Percentiles rank a stretch among this genome's conserved stretches.
Conservation (phyloP, 2,329 filamentous ascomycete genomes). For the Aureobasidium sp. region DNA sequence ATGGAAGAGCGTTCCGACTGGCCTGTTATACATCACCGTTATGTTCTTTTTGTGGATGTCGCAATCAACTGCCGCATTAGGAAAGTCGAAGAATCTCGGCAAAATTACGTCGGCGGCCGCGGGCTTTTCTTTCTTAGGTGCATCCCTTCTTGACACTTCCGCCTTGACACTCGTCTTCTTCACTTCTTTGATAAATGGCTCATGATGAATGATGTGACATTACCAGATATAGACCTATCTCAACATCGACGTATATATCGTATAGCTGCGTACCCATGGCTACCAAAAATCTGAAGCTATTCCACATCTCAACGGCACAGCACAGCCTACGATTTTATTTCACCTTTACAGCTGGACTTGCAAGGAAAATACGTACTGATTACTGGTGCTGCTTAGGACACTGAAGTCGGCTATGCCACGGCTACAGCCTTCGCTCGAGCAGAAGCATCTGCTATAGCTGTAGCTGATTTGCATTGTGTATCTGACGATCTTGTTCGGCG, state of each 20-base stretch:
- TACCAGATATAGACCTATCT: too few species aligned
- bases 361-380: conserved; percentile 43
- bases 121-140: background rate
- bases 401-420: conserved; percentile 40
- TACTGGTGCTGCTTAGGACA: conserved; percentile 37
- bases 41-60: background rate
- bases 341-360: conserved; percentile 35
- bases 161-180: too few species aligned
- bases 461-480: conserved; percentile 45
- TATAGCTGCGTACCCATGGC: too few species aligned
- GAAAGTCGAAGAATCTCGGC: background rate
- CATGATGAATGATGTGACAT: too few species aligned
- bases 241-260: too few species aligned
- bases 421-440: conserved; percentile 51
- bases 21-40: background rate
- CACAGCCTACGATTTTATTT: conserved; percentile 48
- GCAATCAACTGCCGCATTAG: conserved; percentile 2
- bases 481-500: conserved; percentile 33
- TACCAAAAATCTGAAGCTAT: background rate
- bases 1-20: conserved; percentile 1
- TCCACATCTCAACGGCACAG: conserved; percentile 26
- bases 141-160: too few species aligned
- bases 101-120: background rate
- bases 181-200: too few species aligned
- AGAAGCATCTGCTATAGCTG: conserved; percentile 46